These are phyloP conservation scores for Isoetes engelmannii DNA, from an alignment of 83 land plant genomes.

Conservation along the genomic window DNA sequence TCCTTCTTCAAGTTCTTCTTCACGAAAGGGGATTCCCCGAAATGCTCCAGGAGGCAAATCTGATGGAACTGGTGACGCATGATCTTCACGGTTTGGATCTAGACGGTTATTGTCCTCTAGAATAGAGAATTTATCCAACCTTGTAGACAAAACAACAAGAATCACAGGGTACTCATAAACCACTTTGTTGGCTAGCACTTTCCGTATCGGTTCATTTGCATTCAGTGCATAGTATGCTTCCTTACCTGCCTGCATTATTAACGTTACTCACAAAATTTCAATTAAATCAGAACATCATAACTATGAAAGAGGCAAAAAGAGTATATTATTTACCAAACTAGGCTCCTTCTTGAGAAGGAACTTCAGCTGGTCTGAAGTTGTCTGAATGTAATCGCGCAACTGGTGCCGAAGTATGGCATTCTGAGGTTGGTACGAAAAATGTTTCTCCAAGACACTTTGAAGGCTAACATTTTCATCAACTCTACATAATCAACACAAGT, in stretches of 20 bases:
- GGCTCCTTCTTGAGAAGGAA: conserved; percentile 41
- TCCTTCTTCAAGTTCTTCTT: conserved; percentile 59
- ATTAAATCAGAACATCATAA: neutral
- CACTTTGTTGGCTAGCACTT: conserved; percentile 42
- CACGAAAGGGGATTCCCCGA: conserved; percentile 44
- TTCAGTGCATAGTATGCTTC: conserved; percentile 54
- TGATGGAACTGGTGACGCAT: neutral
- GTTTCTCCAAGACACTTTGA: conserved; percentile 48
- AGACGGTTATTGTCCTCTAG: conserved; percentile 1
- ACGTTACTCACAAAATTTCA: neutral
- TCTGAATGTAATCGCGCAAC: conserved; percentile 38
- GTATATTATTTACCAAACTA: conserved; percentile 2
- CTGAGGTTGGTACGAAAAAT: conserved; percentile 47
- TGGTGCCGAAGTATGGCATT: conserved; percentile 24
- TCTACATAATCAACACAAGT: conserved; percentile 29
- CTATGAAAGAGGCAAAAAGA: neutral
- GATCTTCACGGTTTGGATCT: conserved; percentile 2
- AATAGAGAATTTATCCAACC: conserved; percentile 41
- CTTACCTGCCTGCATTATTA: conserved; percentile 35
- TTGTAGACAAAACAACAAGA: conserved; percentile 51
- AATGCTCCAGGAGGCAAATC: conserved; percentile 16
- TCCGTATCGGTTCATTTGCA: conserved; percentile 36
- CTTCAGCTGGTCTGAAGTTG: conserved; percentile 36
- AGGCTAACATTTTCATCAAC: conserved; percentile 50
- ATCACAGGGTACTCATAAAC: conserved; percentile 72